Percentiles rank a stretch among this genome's conserved stretches.
Evolutionary conservation across 192 early-diverging fungal species (phyloP).

Genomic region (Backusella parvicylindrica): DNA sequence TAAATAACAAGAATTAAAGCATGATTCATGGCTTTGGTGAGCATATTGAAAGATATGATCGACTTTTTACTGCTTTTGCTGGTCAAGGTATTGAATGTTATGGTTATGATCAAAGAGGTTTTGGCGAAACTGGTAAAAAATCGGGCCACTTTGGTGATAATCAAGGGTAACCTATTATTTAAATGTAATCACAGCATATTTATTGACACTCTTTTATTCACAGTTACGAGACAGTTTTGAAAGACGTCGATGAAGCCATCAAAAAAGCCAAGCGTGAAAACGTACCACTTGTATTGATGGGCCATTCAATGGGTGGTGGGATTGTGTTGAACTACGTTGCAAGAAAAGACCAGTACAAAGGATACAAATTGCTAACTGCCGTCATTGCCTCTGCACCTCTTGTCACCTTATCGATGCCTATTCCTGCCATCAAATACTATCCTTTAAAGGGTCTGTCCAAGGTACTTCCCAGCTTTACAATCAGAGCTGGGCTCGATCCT

Average conservation of each 20-base stretch:
- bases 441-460: constrained; percentile 27
- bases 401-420: constrained; percentile 22
- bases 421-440: constrained; percentile 33
- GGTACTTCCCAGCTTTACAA: constrained; percentile 42
- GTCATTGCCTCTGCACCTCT: constrained; percentile 57
- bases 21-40: constrained; percentile 59
- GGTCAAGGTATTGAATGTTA: constrained; percentile 51
- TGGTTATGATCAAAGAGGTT: constrained; percentile 65
- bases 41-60: constrained; percentile 50
- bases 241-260: constrained; percentile 49
- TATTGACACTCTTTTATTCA: not conserved
- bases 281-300: constrained; percentile 50
- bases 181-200: too few relatives aligned
- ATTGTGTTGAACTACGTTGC: constrained; percentile 53
- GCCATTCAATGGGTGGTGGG: constrained; percentile 54
- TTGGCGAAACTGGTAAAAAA: constrained; percentile 58
- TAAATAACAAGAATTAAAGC: constrained; percentile 8
- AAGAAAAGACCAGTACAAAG: constrained; percentile 27
- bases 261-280: constrained; percentile 28
- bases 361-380: constrained; percentile 37
- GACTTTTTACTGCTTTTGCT: constrained; percentile 55
- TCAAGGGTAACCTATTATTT: constrained; percentile 50
- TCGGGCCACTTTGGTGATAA: constrained; percentile 42
- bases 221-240: constrained; percentile 40
- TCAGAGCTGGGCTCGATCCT: constrained; percentile 39